These are phyloP conservation scores for Pseudogymnoascus sp. DNA, from an alignment of 2,329 filamentous ascomycete genomes.

Conservation along the genomic window DNA sequence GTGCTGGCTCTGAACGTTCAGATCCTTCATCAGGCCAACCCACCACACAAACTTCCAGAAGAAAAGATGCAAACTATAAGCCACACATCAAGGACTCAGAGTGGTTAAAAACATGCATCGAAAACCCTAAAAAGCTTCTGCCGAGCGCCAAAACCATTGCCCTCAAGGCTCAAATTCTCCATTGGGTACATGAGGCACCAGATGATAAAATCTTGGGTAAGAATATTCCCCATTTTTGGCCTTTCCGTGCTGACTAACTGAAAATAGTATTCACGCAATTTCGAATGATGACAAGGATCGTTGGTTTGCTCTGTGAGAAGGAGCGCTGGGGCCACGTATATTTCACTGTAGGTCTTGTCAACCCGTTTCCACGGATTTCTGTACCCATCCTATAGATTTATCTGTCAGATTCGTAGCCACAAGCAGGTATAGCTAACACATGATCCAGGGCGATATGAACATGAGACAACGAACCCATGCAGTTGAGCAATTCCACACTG, in stretches of 20 bases:
- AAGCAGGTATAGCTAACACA: not conserved
- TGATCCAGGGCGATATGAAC: conserved; percentile 41
- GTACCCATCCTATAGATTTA: not conserved
- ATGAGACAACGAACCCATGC: conserved; percentile 37
- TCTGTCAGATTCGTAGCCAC: not conserved
- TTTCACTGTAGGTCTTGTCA: conserved; percentile 28
- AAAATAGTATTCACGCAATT: conserved; percentile 54
- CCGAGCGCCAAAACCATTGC: conserved; percentile 35
- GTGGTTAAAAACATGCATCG: conserved; percentile 23
- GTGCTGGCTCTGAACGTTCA: not conserved
- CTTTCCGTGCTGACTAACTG: not conserved
- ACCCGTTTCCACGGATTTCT: not conserved
- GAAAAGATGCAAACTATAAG: conserved; percentile 17
- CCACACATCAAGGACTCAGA: conserved; percentile 18
- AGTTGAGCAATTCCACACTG: conserved; percentile 39
- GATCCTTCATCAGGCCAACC: not conserved
- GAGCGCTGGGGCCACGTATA: conserved; percentile 40
- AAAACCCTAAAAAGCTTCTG: conserved; percentile 22
- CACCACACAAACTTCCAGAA: not conserved
- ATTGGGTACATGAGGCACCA: conserved; percentile 37
- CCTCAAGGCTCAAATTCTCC: conserved; percentile 29
- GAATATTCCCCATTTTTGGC: not conserved
- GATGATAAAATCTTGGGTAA: conserved; percentile 40
- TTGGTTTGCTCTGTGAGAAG: conserved; percentile 41
- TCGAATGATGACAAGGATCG: conserved; percentile 43